These are phyloP conservation scores for Diospyros kaki DNA, from an alignment of 148 eudicot genomes.

Conservation along the genomic window DNA sequence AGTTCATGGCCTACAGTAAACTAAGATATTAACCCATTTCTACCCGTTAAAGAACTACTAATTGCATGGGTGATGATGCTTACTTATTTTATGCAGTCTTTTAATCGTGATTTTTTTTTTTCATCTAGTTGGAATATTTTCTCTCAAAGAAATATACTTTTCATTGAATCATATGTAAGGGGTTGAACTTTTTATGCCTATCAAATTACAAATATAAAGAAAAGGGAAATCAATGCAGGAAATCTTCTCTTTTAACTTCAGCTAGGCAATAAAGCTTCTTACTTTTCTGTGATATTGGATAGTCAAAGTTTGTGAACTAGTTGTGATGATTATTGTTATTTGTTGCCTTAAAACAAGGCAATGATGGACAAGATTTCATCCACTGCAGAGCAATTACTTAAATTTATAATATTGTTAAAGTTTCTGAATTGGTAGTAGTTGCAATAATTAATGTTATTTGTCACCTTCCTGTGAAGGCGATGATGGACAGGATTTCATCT, in stretches of 20 bases:
- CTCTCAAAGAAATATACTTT: no score
- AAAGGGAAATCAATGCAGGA: background rate
- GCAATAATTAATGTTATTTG: background rate
- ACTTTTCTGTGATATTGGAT: background rate
- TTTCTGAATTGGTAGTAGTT: background rate
- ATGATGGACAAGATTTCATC: no score
- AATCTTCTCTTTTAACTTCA: background rate
- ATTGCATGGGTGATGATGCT: background rate
- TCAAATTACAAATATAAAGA: background rate
- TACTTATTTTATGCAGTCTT: background rate
- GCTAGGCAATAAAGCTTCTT: background rate
- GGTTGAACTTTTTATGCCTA: background rate
- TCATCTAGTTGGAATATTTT: background rate
- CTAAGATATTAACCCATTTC: background rate
- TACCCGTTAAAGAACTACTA: background rate
- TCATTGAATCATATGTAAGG: background rate
- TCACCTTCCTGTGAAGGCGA: conserved; percentile 48
- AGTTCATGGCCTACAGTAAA: no score
- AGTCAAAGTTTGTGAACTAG: background rate
- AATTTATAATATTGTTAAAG: no score
- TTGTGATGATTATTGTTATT: no score
- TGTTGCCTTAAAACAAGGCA: no score
- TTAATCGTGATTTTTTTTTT: background rate
- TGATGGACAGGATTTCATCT: conserved; percentile 83
- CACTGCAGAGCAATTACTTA: no score